Conservation (phyloP, 78 protist genomes). For the Dictyostelium brefeldianum region DNA sequence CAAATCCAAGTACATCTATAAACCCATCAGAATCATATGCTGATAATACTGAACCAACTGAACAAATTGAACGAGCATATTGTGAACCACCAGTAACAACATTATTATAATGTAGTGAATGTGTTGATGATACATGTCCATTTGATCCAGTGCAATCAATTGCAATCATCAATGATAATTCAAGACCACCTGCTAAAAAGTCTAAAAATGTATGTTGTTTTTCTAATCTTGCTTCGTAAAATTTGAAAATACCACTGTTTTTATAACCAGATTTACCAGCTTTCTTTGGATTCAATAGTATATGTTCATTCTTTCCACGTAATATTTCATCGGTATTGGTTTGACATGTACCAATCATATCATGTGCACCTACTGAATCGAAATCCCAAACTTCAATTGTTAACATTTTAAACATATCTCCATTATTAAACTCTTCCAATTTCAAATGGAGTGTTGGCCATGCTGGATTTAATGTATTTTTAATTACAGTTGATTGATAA, state of each 20-base stretch:
- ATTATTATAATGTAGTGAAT: slow-evolving; percentile 87
- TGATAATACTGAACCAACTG: slow-evolving; percentile 72
- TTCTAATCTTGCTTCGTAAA: slow-evolving; percentile 13
- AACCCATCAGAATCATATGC: slow-evolving; percentile 87
- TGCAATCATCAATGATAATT: slow-evolving; percentile 84
- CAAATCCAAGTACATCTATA: slow-evolving; percentile 93
- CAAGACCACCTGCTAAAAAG: slow-evolving; percentile 87
- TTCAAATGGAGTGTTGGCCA: not conserved
- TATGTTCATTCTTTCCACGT: not conserved
- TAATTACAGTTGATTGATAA: slow-evolving; percentile 1
- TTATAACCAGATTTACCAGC: slow-evolving; percentile 37
- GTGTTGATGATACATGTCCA: slow-evolving; percentile 50
- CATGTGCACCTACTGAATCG: slow-evolving; percentile 79
- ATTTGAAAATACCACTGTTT: slow-evolving; percentile 65
- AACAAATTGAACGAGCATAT: slow-evolving; percentile 83
- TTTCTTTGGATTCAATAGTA: slow-evolving; percentile 69
- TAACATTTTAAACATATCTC: slow-evolving; percentile 54
- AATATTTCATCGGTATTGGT: slow-evolving; percentile 27
- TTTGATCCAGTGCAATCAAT: slow-evolving; percentile 95
- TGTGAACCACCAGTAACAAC: slow-evolving; percentile 50
- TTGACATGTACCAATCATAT: slow-evolving; percentile 79
- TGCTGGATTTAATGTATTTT: slow-evolving; percentile 69
- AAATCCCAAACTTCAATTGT: slow-evolving; percentile 77
- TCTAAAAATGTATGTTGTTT: slow-evolving; percentile 78
- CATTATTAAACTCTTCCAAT: slow-evolving; percentile 54